Conservation (phyloP, 352 stramenopile species). For the Phytophthora hybrid region DNA sequence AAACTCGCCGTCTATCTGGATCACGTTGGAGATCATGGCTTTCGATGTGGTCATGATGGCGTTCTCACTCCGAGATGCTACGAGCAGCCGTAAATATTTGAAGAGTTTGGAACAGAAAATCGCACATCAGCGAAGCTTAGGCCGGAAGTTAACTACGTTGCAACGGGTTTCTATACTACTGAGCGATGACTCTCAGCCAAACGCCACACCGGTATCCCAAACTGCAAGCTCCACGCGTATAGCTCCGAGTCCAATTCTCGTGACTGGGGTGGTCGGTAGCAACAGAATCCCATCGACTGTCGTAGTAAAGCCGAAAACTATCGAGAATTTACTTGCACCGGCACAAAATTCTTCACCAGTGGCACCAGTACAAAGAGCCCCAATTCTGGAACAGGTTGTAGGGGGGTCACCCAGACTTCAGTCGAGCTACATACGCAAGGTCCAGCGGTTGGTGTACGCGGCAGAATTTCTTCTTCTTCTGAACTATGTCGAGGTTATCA, state of each 20-base stretch:
- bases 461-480: slow-evolving; percentile 28
- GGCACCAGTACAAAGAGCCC: not conserved
- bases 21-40: slow-evolving; percentile 16
- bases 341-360: not conserved
- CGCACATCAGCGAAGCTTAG: not conserved
- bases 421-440: not conserved
- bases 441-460: slow-evolving; percentile 22
- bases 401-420: not conserved
- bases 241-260: not conserved
- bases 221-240: not conserved
- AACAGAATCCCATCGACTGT: not conserved
- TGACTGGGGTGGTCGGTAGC: not conserved
- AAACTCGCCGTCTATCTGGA: slow-evolving; percentile 26
- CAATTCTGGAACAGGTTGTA: not conserved
- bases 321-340: not conserved
- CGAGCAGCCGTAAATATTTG: not conserved
- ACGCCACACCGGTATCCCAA: not conserved
- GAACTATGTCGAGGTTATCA: slow-evolving; percentile 34
- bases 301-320: not conserved
- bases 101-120: not conserved
- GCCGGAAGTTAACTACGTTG: not conserved
- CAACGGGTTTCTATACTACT: not conserved
- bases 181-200: not conserved
- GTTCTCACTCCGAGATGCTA: not conserved
- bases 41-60: slow-evolving; percentile 8